These are phyloP conservation scores for Solanum dulcamara DNA, from an alignment of 257 asterid genomes.

Conservation along the genomic window DNA sequence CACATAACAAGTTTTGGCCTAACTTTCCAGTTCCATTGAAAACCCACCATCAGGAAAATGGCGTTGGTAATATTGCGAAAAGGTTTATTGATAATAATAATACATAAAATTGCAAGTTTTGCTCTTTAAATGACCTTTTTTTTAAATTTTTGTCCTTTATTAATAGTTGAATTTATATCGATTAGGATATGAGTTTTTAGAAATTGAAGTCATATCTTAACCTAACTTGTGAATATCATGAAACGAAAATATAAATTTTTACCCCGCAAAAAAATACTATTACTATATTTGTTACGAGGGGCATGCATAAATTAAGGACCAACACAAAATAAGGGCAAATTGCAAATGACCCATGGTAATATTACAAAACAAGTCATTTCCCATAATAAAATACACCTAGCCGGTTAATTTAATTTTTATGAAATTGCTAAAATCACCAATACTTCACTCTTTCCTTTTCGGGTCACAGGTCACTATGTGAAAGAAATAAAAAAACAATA, in stretches of 20 bases:
- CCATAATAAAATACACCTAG: neutral
- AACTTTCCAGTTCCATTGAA: neutral
- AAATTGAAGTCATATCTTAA: too few relatives aligned
- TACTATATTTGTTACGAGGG: too few relatives aligned
- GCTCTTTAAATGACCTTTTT: neutral
- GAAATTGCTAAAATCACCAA: neutral
- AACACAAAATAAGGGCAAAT: too few relatives aligned
- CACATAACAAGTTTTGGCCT: neutral
- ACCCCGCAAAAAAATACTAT: too few relatives aligned
- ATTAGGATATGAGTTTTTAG: too few relatives aligned
- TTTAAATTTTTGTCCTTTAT: neutral
- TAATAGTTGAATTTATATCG: too few relatives aligned
- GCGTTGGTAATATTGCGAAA: neutral
- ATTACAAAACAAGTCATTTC: neutral
- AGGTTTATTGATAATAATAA: neutral
- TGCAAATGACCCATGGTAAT: neutral
- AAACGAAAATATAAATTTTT: neutral
- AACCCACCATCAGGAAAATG: neutral
- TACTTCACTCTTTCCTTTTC: neutral
- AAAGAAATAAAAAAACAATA: too few relatives aligned
- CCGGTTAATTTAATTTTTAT: neutral
- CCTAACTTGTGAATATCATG: neutral
- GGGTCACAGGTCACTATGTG: neutral
- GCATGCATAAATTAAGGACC: too few relatives aligned
- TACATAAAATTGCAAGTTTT: neutral